phyloP scores from a whole-genome alignment of 495 filamentous ascomycete species.

The Cryomyces antarcticus region DNA sequence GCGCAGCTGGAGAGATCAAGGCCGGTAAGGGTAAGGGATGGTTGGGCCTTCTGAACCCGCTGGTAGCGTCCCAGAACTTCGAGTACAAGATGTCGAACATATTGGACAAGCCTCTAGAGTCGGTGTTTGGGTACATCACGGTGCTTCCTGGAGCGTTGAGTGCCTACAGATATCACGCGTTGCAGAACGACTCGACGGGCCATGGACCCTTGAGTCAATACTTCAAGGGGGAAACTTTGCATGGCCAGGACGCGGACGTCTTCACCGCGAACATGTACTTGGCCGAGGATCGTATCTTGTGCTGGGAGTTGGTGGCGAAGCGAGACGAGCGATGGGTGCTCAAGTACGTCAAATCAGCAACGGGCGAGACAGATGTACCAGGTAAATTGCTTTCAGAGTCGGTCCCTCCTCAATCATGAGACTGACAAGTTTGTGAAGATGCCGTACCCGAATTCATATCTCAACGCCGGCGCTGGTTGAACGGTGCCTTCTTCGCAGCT shows the following conservation, averaged over 20 bases:
- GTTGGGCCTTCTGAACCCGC: constrained; percentile 71
- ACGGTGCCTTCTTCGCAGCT: constrained; percentile 96
- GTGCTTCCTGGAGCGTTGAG: constrained; percentile 86
- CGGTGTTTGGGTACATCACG: constrained; percentile 94
- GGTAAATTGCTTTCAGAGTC: constrained; percentile 28
- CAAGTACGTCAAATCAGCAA: constrained; percentile 90
- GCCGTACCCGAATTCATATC: constrained; percentile 85
- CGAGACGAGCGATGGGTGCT: constrained; percentile 87
- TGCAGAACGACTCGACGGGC: constrained; percentile 92
- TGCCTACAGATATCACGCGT: constrained; percentile 88
- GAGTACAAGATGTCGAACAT: constrained; percentile 99
- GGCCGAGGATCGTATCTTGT: constrained; percentile 94
- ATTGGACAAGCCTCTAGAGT: constrained; percentile 90
- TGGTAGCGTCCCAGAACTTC: constrained; percentile 95
- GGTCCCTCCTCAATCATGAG: not conserved
- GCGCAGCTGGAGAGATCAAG: constrained; percentile 92
- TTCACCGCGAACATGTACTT: constrained; percentile 99
- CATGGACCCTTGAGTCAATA: constrained; percentile 94
- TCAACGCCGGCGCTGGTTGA: constrained; percentile 88
- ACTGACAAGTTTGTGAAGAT: constrained; percentile 20
- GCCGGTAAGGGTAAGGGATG: constrained; percentile 78
- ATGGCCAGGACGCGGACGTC: constrained; percentile 91
- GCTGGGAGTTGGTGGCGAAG: constrained; percentile 97
- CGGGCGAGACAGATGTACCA: constrained; percentile 93
- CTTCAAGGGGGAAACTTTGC: constrained; percentile 95